Conservation (phyloP, 305 asterid species). For the Plantago lanceolata region DNA sequence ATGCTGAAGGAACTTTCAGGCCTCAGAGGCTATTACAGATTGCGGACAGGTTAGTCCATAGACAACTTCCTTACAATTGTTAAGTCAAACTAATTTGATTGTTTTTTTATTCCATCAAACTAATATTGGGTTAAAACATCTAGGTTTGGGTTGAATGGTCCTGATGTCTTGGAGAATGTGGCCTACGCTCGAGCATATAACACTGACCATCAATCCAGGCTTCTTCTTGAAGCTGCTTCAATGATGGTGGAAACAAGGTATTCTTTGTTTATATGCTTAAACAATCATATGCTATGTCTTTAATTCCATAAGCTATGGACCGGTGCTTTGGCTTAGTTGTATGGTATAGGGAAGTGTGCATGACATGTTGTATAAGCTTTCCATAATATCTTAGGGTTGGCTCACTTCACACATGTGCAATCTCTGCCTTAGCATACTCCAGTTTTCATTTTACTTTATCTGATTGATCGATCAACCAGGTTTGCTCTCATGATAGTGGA, state of each 20-base stretch:
- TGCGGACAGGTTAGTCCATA: conserved; percentile 65
- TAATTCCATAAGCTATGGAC: background rate
- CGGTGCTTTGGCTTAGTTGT: too few relatives aligned
- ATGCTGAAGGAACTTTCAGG: conserved; percentile 95
- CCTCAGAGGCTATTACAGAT: conserved; percentile 95
- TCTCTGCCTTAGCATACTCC: background rate
- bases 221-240: conserved; percentile 94
- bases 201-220: conserved; percentile 96
- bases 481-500: conserved; percentile 96
- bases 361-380: too few relatives aligned
- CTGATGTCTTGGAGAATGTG: conserved; percentile 94
- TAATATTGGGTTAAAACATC: conserved; percentile 20
- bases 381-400: too few relatives aligned
- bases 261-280: conserved; percentile 1
- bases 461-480: conserved; percentile 38
- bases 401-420: too few relatives aligned
- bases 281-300: background rate
- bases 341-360: too few relatives aligned
- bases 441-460: background rate
- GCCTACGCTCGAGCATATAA: conserved; percentile 98
- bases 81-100: background rate
- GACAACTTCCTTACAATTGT: conserved; percentile 16
- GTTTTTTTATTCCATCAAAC: conserved; percentile 13
- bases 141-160: conserved; percentile 90
- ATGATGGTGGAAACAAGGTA: conserved; percentile 98